phyloP scores from a whole-genome alignment of 2,329 filamentous ascomycete genomes.

The Sordariomycetes sp. region DNA sequence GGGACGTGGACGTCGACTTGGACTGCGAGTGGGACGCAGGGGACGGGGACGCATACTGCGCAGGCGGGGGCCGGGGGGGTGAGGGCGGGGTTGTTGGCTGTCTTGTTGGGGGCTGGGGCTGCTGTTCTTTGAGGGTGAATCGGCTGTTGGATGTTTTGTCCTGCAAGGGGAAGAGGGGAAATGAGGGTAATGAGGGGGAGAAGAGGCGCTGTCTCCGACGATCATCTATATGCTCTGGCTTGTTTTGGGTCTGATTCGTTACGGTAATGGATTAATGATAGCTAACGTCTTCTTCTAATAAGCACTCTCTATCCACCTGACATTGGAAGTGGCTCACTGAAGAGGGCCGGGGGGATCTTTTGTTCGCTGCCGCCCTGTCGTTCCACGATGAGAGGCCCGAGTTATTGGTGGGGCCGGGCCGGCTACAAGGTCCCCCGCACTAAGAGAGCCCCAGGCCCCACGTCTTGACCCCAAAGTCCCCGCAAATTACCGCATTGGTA shows the following conservation, averaged over 20 bases:
- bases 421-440: too few species aligned
- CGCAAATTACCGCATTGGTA: too few species aligned
- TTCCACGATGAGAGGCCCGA: too few species aligned
- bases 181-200: background rate
- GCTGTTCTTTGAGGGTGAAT: background rate
- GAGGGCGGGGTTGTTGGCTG: background rate
- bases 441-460: too few species aligned
- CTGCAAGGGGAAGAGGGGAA: background rate
- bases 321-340: too few species aligned
- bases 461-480: too few species aligned
- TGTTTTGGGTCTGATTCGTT: background rate
- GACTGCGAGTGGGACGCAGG: background rate
- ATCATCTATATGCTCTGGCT: background rate
- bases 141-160: background rate
- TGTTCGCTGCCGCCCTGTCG: too few species aligned
- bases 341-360: too few species aligned
- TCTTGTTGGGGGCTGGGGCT: background rate
- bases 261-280: background rate
- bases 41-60: background rate
- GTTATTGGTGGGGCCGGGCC: too few species aligned
- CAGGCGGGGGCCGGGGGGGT: background rate
- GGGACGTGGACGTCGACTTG: background rate
- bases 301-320: background rate
- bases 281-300: background rate
- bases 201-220: background rate